A percentile compares a stretch with the other conserved stretches of the same genome.
Conservation (phyloP, 208 protist species). For the Acanthamoeba lenticulata region DNA sequence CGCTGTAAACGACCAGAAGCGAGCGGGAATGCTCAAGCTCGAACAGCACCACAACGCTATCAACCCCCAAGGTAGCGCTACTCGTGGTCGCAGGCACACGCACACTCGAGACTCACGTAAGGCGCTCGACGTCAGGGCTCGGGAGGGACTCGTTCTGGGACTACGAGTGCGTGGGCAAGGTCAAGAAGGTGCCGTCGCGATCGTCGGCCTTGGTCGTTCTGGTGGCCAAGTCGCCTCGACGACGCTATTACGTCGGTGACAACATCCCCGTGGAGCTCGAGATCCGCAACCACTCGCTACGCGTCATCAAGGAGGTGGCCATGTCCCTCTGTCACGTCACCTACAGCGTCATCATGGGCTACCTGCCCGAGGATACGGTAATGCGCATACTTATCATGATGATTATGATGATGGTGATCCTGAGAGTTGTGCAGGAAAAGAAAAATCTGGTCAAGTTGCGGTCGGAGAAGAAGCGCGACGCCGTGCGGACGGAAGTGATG, state of each 20-base stretch:
- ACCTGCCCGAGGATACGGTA: not conserved
- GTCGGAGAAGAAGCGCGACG: not conserved
- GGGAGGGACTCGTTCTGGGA: not conserved
- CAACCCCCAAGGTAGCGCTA: not conserved
- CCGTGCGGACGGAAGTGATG: not conserved
- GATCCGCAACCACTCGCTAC: not conserved
- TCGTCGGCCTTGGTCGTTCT: not conserved
- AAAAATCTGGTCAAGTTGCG: not conserved
- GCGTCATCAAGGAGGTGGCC: not conserved
- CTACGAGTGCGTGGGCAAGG: not conserved
- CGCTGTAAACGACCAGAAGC: not conserved
- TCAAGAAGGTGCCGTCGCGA: not conserved
- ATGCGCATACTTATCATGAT: not conserved
- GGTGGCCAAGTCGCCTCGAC: not conserved
- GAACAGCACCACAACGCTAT: not conserved
- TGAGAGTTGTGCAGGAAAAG: not conserved
- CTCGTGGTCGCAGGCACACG: not conserved
- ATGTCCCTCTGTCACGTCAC: slow-evolving; percentile 18
- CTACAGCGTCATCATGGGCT: not conserved
- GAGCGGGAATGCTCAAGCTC: not conserved
- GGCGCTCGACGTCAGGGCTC: not conserved
- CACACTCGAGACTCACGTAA: not conserved
- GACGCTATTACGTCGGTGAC: not conserved
- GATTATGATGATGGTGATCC: not conserved
- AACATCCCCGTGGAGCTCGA: not conserved